Conservation (phyloP, 2,329 filamentous ascomycete species). For the Beauveria australis region DNA sequence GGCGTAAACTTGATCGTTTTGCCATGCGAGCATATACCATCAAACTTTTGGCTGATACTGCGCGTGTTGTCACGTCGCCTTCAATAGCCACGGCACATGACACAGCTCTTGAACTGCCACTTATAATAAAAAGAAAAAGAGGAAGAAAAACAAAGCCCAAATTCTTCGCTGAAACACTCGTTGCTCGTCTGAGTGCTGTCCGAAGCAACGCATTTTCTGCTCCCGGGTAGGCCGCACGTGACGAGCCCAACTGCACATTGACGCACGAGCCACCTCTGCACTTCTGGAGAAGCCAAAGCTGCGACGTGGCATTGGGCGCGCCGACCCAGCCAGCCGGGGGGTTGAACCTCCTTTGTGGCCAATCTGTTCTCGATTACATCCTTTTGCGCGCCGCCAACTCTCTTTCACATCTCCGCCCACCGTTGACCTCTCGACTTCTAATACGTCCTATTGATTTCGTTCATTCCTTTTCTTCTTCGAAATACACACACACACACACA, state of each 20-base stretch:
- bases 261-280: not conserved
- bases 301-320: constrained; percentile 1
- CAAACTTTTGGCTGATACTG: too few relatives aligned
- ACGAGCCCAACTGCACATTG: not conserved
- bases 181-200: too few relatives aligned
- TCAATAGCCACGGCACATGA: too few relatives aligned
- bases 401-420: not conserved
- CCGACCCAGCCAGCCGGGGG: not conserved
- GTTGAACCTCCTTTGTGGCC: constrained; percentile 11
- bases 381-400: not conserved
- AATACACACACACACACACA: not conserved
- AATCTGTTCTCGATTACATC: constrained; percentile 6
- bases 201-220: not conserved
- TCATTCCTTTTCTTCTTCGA: not conserved
- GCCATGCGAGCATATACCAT: too few relatives aligned
- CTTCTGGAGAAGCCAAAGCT: not conserved
- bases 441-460: not conserved
- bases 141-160: not conserved
- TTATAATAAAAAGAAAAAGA: too few relatives aligned
- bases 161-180: not conserved
- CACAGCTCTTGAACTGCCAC: too few relatives aligned
- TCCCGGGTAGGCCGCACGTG: not conserved
- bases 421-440: not conserved
- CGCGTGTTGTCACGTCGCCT: too few relatives aligned
- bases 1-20: too few relatives aligned